Base-by-base conservation (phyloP, 257 asterid species). In the Nicotiana knightiana region DNA sequence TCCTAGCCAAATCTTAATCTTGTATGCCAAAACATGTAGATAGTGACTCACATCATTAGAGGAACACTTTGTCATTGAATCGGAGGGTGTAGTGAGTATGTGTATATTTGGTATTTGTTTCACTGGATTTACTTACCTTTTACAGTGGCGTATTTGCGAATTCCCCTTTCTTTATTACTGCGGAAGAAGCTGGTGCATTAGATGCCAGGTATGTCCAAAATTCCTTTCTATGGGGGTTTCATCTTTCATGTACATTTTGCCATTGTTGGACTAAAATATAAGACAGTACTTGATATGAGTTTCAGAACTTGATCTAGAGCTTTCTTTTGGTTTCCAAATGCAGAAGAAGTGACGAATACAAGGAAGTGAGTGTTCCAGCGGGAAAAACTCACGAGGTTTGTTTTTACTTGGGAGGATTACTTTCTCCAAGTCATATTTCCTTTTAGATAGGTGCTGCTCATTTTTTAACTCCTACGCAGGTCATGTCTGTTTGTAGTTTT, bases 341-440 rank as follows among this genome's bases (percentile, higher is more conserved):
- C 96, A 96, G 99, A 84, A 92, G 86, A 77, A 88, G 81, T 73
- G 97, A 94, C 37, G 98, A 93, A 65, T 88, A 86, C 83, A 93
- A 91, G 91, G 99, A 94, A 91, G 88, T 89, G 80, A 92, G 83
- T 83, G 88, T 96, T 88, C 87, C 93, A 26, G 97, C 98, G 1
- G 99, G 99, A 84, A 90, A 86, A 78, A 89, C 90, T 43, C 88
- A 89, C 11, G 99, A 96, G 99, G 99, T 96, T 85, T 84, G 91
- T 85, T 81, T 85, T 82, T 55, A 58, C 61, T 83, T 32, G 61
- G 75, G 33, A 83, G 53, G 26, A 77, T 51, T 83, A 28, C 18
- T 46, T 55, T 83, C 51, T 66, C 51, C 67, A 18, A 0, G 5
- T 53, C 76, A 26, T 30, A 1, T 51, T 68, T 53, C 11, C 39